phyloP scores from a whole-genome alignment of 2,329 filamentous ascomycete genomes.

The Teratosphaeria nubilosa region DNA sequence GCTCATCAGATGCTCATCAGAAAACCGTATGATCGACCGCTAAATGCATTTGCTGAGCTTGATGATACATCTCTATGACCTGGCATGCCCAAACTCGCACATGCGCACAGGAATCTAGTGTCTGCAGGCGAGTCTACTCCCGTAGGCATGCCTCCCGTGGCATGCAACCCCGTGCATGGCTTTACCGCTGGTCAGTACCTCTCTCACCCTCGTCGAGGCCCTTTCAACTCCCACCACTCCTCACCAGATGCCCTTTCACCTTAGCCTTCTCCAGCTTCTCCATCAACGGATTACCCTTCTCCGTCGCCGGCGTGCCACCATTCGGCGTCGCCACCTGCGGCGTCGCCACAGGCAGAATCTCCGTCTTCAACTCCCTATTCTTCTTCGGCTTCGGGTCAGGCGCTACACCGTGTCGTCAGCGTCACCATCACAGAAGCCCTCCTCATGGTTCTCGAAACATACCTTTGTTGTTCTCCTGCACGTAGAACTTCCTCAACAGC shows the following conservation, averaged over 20 bases:
- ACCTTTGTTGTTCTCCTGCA: conserved; percentile 95
- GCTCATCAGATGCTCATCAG: no score
- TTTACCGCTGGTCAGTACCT: background rate
- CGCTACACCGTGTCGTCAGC: conserved; percentile 30
- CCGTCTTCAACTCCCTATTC: conserved; percentile 52
- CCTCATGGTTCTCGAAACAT: conserved; percentile 18
- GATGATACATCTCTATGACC: no score
- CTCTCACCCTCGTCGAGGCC: background rate
- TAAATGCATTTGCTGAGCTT: no score
- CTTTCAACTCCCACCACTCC: background rate
- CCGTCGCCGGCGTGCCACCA: background rate
- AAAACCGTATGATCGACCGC: no score
- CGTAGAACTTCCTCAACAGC: conserved; percentile 84
- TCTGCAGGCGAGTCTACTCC: no score
- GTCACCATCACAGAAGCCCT: background rate
- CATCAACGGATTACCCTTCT: background rate
- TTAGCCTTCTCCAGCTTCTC: background rate
- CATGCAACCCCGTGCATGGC: background rate
- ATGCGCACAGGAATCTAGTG: no score
- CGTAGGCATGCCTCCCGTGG: no score
- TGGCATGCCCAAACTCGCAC: no score
- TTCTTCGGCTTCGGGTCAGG: conserved; percentile 56
- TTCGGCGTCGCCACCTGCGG: conserved; percentile 3
- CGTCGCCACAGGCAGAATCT: conserved; percentile 34
- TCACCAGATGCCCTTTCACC: background rate